Conservation (phyloP, 208 protist species). For the Crithidia bombi region DNA sequence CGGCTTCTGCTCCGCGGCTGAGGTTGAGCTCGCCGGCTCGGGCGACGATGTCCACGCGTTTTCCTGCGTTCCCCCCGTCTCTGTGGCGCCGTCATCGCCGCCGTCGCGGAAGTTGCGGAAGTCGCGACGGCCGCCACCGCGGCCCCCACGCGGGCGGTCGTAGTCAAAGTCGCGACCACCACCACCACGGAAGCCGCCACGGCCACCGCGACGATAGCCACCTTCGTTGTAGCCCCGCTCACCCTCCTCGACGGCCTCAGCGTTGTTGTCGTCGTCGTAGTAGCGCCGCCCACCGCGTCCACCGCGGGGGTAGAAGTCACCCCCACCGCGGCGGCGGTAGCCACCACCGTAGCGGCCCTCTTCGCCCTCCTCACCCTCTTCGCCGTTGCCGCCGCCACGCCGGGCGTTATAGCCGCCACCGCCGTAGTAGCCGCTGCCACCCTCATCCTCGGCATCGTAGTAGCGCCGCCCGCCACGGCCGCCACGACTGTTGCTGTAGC, state of each 20-base stretch:
- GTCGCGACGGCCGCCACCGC: slow-evolving; percentile 20
- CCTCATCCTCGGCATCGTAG: slow-evolving; percentile 32
- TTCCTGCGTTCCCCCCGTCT: slow-evolving; percentile 1
- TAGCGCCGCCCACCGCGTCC: slow-evolving; percentile 34
- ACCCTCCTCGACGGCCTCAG: slow-evolving; percentile 12
- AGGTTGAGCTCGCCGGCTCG: slow-evolving; percentile 13
- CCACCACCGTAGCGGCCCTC: slow-evolving; percentile 32
- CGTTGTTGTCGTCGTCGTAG: slow-evolving; percentile 27
- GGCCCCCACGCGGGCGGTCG: slow-evolving; percentile 8
- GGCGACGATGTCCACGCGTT: slow-evolving; percentile 32
- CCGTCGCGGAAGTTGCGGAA: slow-evolving; percentile 32
- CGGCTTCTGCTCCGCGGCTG: slow-evolving; percentile 7
- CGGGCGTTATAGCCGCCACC: slow-evolving; percentile 7
- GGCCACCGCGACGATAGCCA: slow-evolving; percentile 6
- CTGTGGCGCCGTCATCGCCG: slow-evolving; percentile 8
- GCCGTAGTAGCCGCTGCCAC: slow-evolving; percentile 5
- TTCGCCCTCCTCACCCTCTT: slow-evolving; percentile 25
- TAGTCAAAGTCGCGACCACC: slow-evolving; percentile 27
- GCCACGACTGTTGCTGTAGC: slow-evolving; percentile 17
- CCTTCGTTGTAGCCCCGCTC: slow-evolving; percentile 18
- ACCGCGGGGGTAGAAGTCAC: slow-evolving; percentile 30
- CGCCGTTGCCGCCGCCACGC: slow-evolving; percentile 9
- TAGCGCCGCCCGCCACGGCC: slow-evolving; percentile 31
- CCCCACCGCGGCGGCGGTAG: slow-evolving; percentile 34
- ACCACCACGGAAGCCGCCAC: slow-evolving; percentile 18